Base-by-base conservation (phyloP, 1,284 basidiomycete genomes). In the Salmacisia buchloeana region DNA sequence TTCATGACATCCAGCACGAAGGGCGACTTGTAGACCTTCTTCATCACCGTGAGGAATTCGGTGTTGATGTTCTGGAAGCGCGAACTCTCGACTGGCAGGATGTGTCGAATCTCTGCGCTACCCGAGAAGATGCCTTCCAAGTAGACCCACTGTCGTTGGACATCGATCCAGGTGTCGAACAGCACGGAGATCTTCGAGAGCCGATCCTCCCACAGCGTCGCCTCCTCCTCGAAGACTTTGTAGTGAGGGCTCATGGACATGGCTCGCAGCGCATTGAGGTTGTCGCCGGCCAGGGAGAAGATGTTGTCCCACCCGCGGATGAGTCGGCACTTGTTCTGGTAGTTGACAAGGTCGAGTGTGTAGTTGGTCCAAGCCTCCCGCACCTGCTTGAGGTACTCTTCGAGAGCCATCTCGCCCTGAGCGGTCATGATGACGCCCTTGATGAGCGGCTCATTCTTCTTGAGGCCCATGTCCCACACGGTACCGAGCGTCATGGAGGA, bases 111-210 rank as follows among this genome's bases (percentile, higher is more conserved):
- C 63, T 77, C 81, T 92, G 97, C 86, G 94, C 92, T 97, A 45
- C 94, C 93, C n/a, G 92, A 92, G 82, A 99, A 99, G 76, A 99
- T 97, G 60, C 96, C 96, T 63, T 98, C 94, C 60, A 99, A 85
- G 78, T 99, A 99, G 0, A 99, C 96, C 96, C 96, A 99, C 83
- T 98, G 96, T 3, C 96, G 87, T 77, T 99, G 97, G 15, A 99
- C 96, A 71, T 98, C 96, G 72, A 97, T 96, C 96, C 96, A 98
- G 39, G 97, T 89, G 80, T 98, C 94, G 78, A 99, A 99, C 15
- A 98, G 85, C 31, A 96, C 92, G 52, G 75, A 73, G 61, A 79
- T 70, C 62, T 76, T 74, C 39, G 73, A 72, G 13, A 79, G 68
- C 15, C 75, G 65, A 38, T 82, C 81, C 52, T 80, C 79, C 81